Evolutionary conservation across 2,329 filamentous ascomycete species (phyloP).

Genomic region (Sphaerostilbella broomeana): DNA sequence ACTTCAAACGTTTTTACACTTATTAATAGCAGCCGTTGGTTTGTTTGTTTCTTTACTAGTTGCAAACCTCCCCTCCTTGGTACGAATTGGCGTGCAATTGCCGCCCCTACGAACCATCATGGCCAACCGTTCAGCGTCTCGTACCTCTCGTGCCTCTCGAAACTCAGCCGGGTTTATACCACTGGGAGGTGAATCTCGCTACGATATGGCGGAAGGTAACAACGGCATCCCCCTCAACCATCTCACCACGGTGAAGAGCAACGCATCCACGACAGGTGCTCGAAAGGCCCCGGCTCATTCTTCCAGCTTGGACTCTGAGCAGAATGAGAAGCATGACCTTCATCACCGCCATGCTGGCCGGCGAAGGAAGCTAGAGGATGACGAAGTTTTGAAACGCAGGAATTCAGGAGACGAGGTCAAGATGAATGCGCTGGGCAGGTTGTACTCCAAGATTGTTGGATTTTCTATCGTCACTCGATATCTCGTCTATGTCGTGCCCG

Average conservation of each 20-base stretch:
- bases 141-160: constrained; percentile 17
- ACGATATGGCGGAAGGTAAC: constrained; percentile 33
- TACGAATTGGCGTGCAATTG: constrained; percentile 3
- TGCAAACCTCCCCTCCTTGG: background rate
- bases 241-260: constrained; percentile 49
- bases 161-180: constrained; percentile 39
- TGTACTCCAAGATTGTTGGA: constrained; percentile 58
- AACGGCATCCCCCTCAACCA: constrained; percentile 33
- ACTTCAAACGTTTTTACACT: too few species aligned
- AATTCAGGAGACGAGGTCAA: constrained; percentile 47
- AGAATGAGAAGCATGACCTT: constrained; percentile 36
- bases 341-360: constrained; percentile 35
- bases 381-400: constrained; percentile 33
- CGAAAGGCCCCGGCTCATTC: constrained; percentile 37
- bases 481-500: constrained; percentile 59
- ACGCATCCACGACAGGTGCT: constrained; percentile 47
- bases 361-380: constrained; percentile 42
- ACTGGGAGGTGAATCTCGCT: constrained; percentile 28
- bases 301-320: constrained; percentile 28
- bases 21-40: background rate
- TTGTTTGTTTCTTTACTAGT: background rate
- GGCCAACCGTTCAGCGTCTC: constrained; percentile 14
- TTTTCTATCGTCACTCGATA: constrained; percentile 61
- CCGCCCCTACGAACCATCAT: constrained; percentile 1
- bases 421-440: constrained; percentile 58